A percentile compares a stretch with the other conserved stretches of the same genome.
Evolutionary conservation across 148 eudicot genomes (phyloP).

Genomic region (Oxyria digyna): DNA sequence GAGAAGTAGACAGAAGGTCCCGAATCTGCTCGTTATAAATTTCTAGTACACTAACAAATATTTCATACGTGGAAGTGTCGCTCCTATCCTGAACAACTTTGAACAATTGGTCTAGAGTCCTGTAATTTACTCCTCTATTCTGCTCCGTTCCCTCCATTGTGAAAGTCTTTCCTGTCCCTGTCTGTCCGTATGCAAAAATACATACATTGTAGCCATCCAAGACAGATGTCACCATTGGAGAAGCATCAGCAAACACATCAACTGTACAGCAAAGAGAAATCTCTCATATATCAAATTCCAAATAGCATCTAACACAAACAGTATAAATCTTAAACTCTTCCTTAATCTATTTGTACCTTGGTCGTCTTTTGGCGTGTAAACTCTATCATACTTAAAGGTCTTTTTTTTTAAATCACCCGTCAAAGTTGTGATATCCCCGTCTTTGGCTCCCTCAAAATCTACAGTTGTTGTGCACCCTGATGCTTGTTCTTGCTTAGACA

Average conservation of each 20-base stretch:
- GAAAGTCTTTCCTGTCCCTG: constrained; percentile 93
- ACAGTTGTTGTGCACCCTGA: constrained; percentile 50
- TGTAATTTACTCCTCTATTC: constrained; percentile 85
- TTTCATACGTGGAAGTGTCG: constrained; percentile 45
- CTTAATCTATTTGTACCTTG: constrained; percentile 41
- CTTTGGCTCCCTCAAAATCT: constrained; percentile 75
- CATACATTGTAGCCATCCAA: constrained; percentile 95
- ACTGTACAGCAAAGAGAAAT: constrained; percentile 27
- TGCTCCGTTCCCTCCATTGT: constrained; percentile 90
- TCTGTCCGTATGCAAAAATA: constrained; percentile 95
- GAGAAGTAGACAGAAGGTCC: constrained; percentile 44
- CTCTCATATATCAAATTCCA: neutral
- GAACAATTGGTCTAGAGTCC: constrained; percentile 79
- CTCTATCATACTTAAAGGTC: constrained; percentile 71
- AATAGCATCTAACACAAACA: neutral
- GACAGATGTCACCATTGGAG: constrained; percentile 80
- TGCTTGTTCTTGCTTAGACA: constrained; percentile 46
- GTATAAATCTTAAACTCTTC: neutral
- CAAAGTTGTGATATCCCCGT: constrained; percentile 64
- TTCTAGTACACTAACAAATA: constrained; percentile 92
- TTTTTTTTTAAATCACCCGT: constrained; percentile 50
- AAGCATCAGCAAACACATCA: constrained; percentile 85
- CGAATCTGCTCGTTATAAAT: constrained; percentile 94
- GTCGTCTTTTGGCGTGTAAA: constrained; percentile 78
- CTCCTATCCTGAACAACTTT: constrained; percentile 51